Conservation (phyloP, 1,139 yeast genomes). For the Yamadazyma songkhlaensis region DNA sequence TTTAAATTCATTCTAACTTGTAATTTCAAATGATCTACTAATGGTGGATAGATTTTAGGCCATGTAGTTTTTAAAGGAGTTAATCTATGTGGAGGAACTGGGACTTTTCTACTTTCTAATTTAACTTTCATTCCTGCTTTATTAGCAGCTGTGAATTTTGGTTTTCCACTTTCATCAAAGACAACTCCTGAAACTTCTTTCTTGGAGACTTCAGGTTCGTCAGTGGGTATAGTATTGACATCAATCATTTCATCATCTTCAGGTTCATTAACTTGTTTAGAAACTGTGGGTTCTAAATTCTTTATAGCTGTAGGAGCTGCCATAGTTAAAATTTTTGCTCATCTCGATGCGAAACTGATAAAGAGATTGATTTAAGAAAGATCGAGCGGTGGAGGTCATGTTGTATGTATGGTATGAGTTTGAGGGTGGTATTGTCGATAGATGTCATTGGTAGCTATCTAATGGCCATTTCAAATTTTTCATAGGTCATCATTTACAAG, state of each 20-base stretch:
- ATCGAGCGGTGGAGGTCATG: too few species aligned
- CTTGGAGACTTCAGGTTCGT: conserved; percentile 16
- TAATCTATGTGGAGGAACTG: conserved; percentile 97
- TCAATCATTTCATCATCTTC: conserved; percentile 70
- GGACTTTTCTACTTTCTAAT: conserved; percentile 80
- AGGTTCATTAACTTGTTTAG: neutral
- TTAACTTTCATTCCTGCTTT: conserved; percentile 68
- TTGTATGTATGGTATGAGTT: too few species aligned
- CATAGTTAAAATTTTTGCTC: conserved; percentile 36
- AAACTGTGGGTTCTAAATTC: conserved; percentile 2
- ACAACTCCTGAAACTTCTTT: conserved; percentile 53
- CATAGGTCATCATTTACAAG: too few species aligned
- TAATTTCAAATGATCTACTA: conserved; percentile 88
- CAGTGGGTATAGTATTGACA: conserved; percentile 40
- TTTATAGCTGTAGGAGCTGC: conserved; percentile 73
- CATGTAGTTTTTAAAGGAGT: conserved; percentile 85
- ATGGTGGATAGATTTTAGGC: conserved; percentile 93
- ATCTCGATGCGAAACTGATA: conserved; percentile 11
- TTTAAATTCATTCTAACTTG: conserved; percentile 95
- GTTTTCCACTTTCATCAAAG: conserved; percentile 86
- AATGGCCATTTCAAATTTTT: too few species aligned
- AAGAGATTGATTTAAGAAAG: neutral
- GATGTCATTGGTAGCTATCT: too few species aligned
- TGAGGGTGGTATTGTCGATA: too few species aligned
- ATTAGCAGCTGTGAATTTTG: conserved; percentile 77